Evolutionary conservation across 169 alveolate species (phyloP), one percentile per base, ranked within the genome.

Genomic region (Plasmodium ovale): DNA sequence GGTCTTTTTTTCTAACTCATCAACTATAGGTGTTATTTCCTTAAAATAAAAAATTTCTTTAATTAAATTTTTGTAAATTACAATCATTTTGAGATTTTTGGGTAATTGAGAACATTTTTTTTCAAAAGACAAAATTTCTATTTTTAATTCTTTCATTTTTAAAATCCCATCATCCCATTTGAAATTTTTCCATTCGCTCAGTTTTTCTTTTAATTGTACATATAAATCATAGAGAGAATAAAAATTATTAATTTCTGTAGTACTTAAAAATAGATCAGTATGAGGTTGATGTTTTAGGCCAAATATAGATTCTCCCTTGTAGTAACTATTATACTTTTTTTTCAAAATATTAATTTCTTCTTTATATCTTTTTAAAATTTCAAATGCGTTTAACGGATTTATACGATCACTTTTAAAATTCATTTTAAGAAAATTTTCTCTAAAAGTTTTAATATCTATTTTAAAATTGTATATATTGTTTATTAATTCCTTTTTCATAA

Each of bases 261-360:
- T 94, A 70, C 98, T 97, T 85, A 97, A 96, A 87, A 97, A 98
- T 59, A 98, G 95, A 42, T 97, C 98, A n/a, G 98, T 98, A 87
- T 97, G 98, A 27, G 92, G 73, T 89, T 97, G 97, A 88, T 97
- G 98, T 5, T 98, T 96, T 14, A 98, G 95, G 37, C 99, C 98
- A 91, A 98, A 98, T 27, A 98, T 94, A 64, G 96, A 96, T 92
- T 98, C 96, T 71, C 99, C 98, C 71, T 97, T 94, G 87, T 90
- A 89, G 94, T 97, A 95, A 71, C 97, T 93, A 87, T 97, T 97
- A 94, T 92, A 95, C 73, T 94, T 95, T 92, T 97, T 91, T 35
- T 94, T 87, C 16, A 93, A 73, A 72, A 93, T 72, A 65, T 91
- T 93, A 58, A 87, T 79, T 89, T 85, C 91, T 85, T 85, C 91